Base-by-base conservation (phyloP, 139 green algal species). In the Ettlia oleoabundans region DNA sequence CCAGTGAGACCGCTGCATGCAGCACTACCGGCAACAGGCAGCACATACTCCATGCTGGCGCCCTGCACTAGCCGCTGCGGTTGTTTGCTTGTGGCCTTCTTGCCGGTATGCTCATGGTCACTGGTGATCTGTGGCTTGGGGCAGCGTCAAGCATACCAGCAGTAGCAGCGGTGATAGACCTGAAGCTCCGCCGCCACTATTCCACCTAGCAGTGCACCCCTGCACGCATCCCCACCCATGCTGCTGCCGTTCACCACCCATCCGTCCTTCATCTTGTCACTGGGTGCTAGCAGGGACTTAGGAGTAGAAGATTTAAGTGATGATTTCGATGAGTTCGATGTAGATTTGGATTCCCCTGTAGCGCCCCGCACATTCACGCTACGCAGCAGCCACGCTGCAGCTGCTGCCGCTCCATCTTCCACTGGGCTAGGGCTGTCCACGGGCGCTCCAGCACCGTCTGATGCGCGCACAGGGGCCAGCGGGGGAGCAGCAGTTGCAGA, bases 321-420 rank as follows among this genome's bases (percentile, higher is more conserved):
- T 58, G 13, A 70, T 28, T 10, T 70, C 55, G 74, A 81, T 0
- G 74, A 81, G 10, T 69, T 62, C 10, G 70, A 77, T n/a, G 18
- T 18, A n/a, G 70, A 77, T 15, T 30, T n/a, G 21, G 70, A 41
- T 0, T n/a, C 30, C 15, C 72, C 51, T 8, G 19, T 79, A 7
- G 72, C 37, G 35, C 72, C 71, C 30, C 72, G 72, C 72, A 68
- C 72, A 33, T 79, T 66, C 52, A 51, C 32, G 15, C 72, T 79
- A 52, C 72, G 72, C 72, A 79, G 72, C 72, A 67, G 26, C 33
- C 52, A 52, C 6, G 51, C 72, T 4, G 42, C 19, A 10, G 42
- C 42, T 21, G 47, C 33, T 6, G 51, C 72, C 3, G 52, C 72
- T 4, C 72, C 72, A 2, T 79, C 72, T 7, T 79, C 52, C 33